Conservation (phyloP, 2,329 filamentous ascomycete species). For the Fusarium sp. region DNA sequence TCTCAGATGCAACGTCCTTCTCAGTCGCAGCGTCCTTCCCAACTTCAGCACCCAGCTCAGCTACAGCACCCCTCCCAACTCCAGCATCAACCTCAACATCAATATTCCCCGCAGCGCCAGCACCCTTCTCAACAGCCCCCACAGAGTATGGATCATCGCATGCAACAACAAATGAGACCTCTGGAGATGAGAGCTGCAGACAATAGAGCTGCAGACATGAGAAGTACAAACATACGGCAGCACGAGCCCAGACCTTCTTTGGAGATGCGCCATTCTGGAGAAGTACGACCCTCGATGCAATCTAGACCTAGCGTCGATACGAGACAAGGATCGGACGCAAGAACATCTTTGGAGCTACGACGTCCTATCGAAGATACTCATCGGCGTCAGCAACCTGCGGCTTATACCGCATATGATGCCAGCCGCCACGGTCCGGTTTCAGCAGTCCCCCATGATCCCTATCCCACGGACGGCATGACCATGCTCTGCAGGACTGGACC, state of each 20-base stretch:
- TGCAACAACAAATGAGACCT: constrained; percentile 29
- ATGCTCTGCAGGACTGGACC: constrained; percentile 90
- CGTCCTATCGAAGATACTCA: constrained; percentile 43
- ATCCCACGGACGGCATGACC: constrained; percentile 95
- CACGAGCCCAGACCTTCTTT: constrained; percentile 31
- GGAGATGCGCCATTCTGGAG: constrained; percentile 34
- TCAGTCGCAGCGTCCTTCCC: background rate
- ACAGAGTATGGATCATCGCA: constrained; percentile 23
- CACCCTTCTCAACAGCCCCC: constrained; percentile 32
- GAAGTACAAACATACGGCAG: constrained; percentile 26
- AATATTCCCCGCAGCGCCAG: constrained; percentile 24
- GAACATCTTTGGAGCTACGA: constrained; percentile 41
- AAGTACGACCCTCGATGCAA: constrained; percentile 30
- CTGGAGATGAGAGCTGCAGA: constrained; percentile 19
- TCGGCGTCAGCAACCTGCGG: constrained; percentile 32
- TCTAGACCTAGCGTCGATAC: constrained; percentile 26
- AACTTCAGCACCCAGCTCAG: constrained; percentile 6
- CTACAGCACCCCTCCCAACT: constrained; percentile 22
- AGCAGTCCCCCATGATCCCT: constrained; percentile 88
- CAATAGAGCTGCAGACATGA: constrained; percentile 21
- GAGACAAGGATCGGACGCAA: constrained; percentile 26
- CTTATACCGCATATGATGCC: constrained; percentile 53
- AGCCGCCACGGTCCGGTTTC: constrained; percentile 71
- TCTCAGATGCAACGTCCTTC: constrained; percentile 5
- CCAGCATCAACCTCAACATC: constrained; percentile 15